Base-by-base conservation (phyloP, 441 rosid species). In the Viola pubescens region DNA sequence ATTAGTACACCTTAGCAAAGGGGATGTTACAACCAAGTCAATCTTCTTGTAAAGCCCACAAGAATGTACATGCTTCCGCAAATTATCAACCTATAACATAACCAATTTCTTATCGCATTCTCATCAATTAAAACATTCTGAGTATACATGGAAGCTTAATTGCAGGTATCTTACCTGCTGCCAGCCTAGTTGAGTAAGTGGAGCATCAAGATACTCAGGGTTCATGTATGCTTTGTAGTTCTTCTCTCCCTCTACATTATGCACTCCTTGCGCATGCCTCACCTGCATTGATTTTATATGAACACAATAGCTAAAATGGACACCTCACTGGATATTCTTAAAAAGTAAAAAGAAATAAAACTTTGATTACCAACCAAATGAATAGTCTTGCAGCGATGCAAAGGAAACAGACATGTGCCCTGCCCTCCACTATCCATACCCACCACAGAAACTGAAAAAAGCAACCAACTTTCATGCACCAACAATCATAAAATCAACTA, bases 181-280 rank as follows among this genome's bases (percentile, higher is more conserved):
- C 98, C 98, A 94, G 43, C 98, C 98, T 39, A 87, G 80, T 65
- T 79, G 85, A 56, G 97, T 94, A 69, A 94, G 82, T 6, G 77
- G 84, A 5, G 98, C 98, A 73, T 94, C 97, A 67, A 87, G 82
- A 82, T 84, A 94, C 49, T 78, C 82, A 0, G 92, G 97, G 70
- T 84, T 81, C 89, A 89, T 70, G 81, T 81, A 88, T 4, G 89
- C 86, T 75, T 86, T 81, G 80, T 73, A 81, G 84, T 83, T 89
- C 88, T 85, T 88, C 46, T 89, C 98, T 57, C 97, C 98, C 58
- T 88, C 96, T 41, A 88, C 95, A 80, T 94, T 94, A 82, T 89
- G 98, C 64, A 81, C 78, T 61, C 98, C 98, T 65, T 94, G 98
- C 8, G 88, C 98, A 80, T 94, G 98, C 76, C 98, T 89, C 81